Conservation (phyloP, 2,329 filamentous ascomycete genomes). For the Dothistroma septosporum region DNA sequence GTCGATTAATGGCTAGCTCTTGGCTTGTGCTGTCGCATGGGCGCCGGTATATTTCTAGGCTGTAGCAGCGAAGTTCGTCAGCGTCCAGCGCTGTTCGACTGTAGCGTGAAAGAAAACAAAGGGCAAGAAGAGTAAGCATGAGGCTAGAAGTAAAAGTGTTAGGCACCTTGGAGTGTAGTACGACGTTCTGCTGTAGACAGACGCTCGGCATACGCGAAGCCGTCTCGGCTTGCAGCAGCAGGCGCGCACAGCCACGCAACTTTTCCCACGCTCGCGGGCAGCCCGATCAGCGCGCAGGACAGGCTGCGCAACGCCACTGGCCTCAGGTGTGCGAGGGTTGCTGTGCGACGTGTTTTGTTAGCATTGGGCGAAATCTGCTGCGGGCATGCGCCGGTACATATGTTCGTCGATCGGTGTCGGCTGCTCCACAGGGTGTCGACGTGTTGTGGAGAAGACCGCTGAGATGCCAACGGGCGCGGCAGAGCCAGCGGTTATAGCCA, state of each 20-base stretch:
- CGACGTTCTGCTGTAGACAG: not conserved
- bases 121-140: not conserved
- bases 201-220: conserved; percentile 8
- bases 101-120: not conserved
- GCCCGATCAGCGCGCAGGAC: not conserved
- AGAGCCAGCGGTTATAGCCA: conserved; percentile 3
- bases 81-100: conserved; percentile 14
- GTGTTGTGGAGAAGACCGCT: not conserved
- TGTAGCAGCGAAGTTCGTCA: conserved; percentile 9
- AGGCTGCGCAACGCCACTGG: conserved; percentile 8
- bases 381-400: not conserved
- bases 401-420: not conserved
- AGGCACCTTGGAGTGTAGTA: conserved; percentile 9
- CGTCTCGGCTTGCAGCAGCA: not conserved
- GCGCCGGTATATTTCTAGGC: not conserved
- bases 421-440: not conserved
- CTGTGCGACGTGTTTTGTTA: conserved; percentile 7
- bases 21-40: conserved; percentile 6
- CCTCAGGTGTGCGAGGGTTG: not conserved
- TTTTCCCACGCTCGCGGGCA: not conserved
- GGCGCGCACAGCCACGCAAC: conserved; percentile 1
- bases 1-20: conserved; percentile 3
- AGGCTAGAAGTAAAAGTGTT: conserved; percentile 1
- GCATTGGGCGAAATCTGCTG: conserved; percentile 3
- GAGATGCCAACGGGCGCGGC: not conserved